phyloP scores from a whole-genome alignment of 495 filamentous ascomycete species.

The Physcia stellaris region DNA sequence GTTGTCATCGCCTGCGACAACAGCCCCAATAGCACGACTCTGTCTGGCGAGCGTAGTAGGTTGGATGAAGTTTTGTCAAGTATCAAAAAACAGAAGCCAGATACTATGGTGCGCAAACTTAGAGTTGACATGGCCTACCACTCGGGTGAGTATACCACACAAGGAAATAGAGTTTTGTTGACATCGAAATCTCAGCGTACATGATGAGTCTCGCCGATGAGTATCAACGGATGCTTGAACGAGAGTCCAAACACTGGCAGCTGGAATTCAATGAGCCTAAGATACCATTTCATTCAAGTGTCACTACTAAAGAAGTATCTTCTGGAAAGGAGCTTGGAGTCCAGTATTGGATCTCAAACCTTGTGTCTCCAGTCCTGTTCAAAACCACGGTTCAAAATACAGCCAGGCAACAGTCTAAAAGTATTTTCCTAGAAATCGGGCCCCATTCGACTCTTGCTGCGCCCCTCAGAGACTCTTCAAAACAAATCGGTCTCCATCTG shows the following conservation, averaged over 20 bases:
- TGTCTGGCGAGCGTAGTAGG: slow-evolving; percentile 26
- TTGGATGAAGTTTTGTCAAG: not conserved
- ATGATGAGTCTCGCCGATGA: no score
- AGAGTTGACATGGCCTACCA: slow-evolving; percentile 34
- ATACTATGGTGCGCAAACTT: slow-evolving; percentile 16
- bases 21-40: slow-evolving; percentile 31
- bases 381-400: slow-evolving; percentile 16
- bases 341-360: slow-evolving; percentile 23
- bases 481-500: not conserved
- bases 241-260: no score
- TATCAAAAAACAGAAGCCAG: slow-evolving; percentile 13
- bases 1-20: slow-evolving; percentile 37
- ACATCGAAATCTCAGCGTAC: no score
- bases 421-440: slow-evolving; percentile 30
- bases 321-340: slow-evolving; percentile 11
- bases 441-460: slow-evolving; percentile 29
- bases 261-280: no score
- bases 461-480: slow-evolving; percentile 23
- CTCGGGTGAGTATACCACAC: slow-evolving; percentile 25
- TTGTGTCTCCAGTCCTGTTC: slow-evolving; percentile 24
- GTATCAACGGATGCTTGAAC: no score
- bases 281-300: slow-evolving; percentile 23
- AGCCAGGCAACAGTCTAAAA: slow-evolving; percentile 18
- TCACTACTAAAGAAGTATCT: slow-evolving; percentile 16
- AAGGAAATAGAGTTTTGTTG: no score